Evolutionary conservation across 768 basidiomycete species (phyloP).

Genomic region (Tylopilus intermedius): DNA sequence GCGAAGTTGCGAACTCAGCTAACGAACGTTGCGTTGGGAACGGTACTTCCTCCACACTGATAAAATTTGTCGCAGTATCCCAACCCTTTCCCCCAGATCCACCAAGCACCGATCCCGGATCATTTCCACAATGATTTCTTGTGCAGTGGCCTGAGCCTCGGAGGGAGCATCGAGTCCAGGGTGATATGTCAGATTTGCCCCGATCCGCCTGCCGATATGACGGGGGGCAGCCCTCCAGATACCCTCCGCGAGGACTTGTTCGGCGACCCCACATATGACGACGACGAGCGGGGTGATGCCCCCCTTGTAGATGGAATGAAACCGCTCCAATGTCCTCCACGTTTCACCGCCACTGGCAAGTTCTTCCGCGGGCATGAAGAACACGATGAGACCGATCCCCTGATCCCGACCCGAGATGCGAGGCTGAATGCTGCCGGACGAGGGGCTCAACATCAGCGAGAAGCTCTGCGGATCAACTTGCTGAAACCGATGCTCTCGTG

Average conservation of each 20-base stretch:
- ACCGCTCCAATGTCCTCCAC: constrained; percentile 13
- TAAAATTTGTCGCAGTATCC: constrained; percentile 13
- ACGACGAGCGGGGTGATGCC: constrained; percentile 17
- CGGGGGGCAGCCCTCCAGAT: constrained; percentile 9
- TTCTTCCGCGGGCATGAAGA: constrained; percentile 7
- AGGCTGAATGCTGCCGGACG: background rate
- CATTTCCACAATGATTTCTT: constrained; percentile 10
- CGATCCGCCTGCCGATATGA: constrained; percentile 7
- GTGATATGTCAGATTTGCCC: constrained; percentile 9
- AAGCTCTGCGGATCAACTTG: constrained; percentile 12
- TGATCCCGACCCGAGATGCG: background rate
- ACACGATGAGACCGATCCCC: constrained; percentile 14
- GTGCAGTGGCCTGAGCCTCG: constrained; percentile 8
- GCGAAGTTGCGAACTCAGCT: background rate
- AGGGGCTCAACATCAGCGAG: background rate
- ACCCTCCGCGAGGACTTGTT: constrained; percentile 8
- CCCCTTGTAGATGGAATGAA: constrained; percentile 13
- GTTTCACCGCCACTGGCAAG: constrained; percentile 1
- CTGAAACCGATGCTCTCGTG: constrained; percentile 12
- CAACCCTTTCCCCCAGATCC: constrained; percentile 16
- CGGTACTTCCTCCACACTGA: constrained; percentile 20
- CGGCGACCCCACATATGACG: constrained; percentile 8
- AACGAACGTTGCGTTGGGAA: constrained; percentile 3
- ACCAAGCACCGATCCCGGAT: constrained; percentile 11
- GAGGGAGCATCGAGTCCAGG: constrained; percentile 8